Conservation (phyloP, 2,329 filamentous ascomycete genomes). For the Didymosphaeria variabile region DNA sequence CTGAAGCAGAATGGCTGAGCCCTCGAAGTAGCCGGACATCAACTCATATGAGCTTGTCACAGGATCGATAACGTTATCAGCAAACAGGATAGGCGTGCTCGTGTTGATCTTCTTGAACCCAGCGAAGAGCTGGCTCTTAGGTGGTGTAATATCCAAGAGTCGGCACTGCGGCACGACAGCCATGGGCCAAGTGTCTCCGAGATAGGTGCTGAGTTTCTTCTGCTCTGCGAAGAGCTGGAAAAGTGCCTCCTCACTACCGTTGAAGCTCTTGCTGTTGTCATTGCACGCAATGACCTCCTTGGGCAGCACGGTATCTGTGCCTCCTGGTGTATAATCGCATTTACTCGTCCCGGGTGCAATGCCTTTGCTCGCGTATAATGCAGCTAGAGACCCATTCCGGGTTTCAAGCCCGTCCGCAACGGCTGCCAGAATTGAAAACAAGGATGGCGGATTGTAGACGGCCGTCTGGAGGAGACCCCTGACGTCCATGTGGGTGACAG, state of each 20-base stretch:
- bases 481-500: constrained; percentile 13
- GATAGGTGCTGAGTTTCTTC: constrained; percentile 14
- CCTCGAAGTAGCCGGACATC: constrained; percentile 49
- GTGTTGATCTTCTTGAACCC: constrained; percentile 13
- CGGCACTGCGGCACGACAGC: constrained; percentile 17
- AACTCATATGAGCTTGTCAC: constrained; percentile 57
- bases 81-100: constrained; percentile 59
- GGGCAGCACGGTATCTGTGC: not conserved
- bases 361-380: not conserved
- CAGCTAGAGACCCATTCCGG: constrained; percentile 6
- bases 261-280: constrained; percentile 19
- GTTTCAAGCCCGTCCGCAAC: constrained; percentile 11
- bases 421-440: constrained; percentile 2
- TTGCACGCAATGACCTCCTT: constrained; percentile 23
- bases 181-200: constrained; percentile 15
- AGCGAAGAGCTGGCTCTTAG: constrained; percentile 20
- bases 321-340: constrained; percentile 2
- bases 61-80: constrained; percentile 62
- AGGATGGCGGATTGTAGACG: constrained; percentile 8
- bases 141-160: constrained; percentile 18
- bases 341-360: constrained; percentile 5
- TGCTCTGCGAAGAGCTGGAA: constrained; percentile 10
- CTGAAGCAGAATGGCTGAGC: constrained; percentile 53
- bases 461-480: not conserved
- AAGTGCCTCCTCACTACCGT: constrained; percentile 14